Percentiles rank a stretch among this genome's conserved stretches.
Conservation (phyloP, 2,329 filamentous ascomycete genomes). For the Apiospora malaysiana region DNA sequence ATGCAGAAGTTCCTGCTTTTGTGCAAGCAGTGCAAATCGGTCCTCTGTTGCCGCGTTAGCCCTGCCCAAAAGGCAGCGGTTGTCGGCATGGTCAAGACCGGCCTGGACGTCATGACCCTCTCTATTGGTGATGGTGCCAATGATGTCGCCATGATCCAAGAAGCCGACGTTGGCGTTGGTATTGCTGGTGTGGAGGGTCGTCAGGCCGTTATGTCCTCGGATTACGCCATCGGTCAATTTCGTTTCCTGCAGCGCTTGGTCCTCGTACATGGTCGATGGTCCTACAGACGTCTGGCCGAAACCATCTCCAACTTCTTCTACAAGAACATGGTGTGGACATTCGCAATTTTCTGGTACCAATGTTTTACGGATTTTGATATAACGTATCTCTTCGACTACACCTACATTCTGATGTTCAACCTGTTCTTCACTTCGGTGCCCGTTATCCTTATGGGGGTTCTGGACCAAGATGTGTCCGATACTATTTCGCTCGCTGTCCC, state of each 20-base stretch:
- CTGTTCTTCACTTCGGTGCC: conserved; percentile 95
- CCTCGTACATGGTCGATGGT: conserved; percentile 92
- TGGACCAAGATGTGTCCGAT: conserved; percentile 97
- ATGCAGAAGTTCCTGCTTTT: conserved; percentile 93
- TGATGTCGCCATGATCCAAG: conserved; percentile 97
- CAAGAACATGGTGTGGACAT: conserved; percentile 99
- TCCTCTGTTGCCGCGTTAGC: conserved; percentile 96
- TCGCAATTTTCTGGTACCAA: conserved; percentile 96
- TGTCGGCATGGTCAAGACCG: conserved; percentile 92
- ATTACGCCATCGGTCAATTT: conserved; percentile 95
- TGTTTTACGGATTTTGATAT: conserved; percentile 96
- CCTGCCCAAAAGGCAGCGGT: conserved; percentile 98
- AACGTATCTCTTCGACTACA: conserved; percentile 96
- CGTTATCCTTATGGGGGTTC: conserved; percentile 92
- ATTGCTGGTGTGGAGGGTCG: conserved; percentile 92
- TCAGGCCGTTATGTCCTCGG: conserved; percentile 94
- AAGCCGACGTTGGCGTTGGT: conserved; percentile 94
- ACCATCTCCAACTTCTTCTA: conserved; percentile 99
- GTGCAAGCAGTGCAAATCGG: conserved; percentile 96
- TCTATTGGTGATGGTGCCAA: conserved; percentile 94
- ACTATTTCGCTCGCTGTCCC: conserved; percentile 92
- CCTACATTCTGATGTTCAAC: conserved; percentile 96
- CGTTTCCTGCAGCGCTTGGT: conserved; percentile 84
- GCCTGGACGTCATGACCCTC: conserved; percentile 93
- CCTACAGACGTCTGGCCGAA: conserved; percentile 92